Evolutionary conservation across 768 basidiomycete species (phyloP), one percentile per base, ranked within the genome.

Genomic region (Postia placenta): DNA sequence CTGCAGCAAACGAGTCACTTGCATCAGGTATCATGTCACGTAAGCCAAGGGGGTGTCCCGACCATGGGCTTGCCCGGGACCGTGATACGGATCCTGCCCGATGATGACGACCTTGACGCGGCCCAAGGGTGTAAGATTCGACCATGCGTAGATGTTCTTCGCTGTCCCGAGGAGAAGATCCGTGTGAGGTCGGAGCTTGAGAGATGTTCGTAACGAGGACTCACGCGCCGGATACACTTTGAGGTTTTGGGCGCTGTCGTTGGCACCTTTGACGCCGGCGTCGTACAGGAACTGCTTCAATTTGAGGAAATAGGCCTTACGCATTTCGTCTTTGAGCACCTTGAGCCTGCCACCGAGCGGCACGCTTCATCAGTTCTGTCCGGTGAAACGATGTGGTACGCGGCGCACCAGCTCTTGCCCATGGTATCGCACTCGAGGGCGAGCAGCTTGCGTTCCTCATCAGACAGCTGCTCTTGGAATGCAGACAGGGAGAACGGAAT

Each of bases 141-240:
- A 89, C 93, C 93, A 97, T 11, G 90, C 75, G 64, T 96, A 96
- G 48, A 96, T 87, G 60, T 95, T 80, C 54, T 74, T 72, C 12
- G 92, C 93, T 85, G 45, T 44, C 33, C 48, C 37, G 7, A 33
- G 30, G 9, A 33, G 30, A 33, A 33, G 30, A 33, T 33, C 30
- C 30, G 30, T n/a, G n/a, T 33, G 30, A 33, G 30, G 30, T 33
- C 30, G 30, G 30, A 33, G 30, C 30, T 33, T 33, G 30, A 33
- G 15, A 7, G 30, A 33, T 33, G 30, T 33, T 33, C 30, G 15
- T 15, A 40, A 9, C 20, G n/a, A 19, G 20, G n/a, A 45, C 85
- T 63, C 64, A 91, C 92, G 80, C 38, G 81, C 68, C 14, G 93
- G 93, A 63, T 86, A 95, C 28, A 96, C 75, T 59, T 78, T 84